Conservation (phyloP, 2,329 filamentous ascomycete species). For the Neophaeococcomyces mojaviensis region DNA sequence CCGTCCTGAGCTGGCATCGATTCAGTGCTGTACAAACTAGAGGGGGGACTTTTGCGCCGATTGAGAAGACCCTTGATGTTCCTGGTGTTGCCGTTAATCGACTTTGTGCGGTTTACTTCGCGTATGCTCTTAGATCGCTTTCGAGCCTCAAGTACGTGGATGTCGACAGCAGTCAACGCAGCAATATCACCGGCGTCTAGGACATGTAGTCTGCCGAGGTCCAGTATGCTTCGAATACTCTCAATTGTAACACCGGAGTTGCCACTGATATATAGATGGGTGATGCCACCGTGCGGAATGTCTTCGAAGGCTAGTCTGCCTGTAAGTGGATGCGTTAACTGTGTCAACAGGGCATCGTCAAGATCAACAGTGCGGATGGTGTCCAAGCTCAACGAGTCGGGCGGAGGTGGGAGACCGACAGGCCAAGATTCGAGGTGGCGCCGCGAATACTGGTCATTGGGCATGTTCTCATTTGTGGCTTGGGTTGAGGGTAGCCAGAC, state of each 20-base stretch:
- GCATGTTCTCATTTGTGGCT: conserved; percentile 19
- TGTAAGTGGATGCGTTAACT: conserved; percentile 43
- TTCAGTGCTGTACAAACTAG: conserved; percentile 4
- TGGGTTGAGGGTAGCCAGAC: conserved; percentile 31
- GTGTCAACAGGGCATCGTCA: conserved; percentile 45
- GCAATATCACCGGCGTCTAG: conserved; percentile 48
- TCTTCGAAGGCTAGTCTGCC: conserved; percentile 50
- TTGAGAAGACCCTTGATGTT: conserved; percentile 11
- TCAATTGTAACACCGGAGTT: conserved; percentile 48
- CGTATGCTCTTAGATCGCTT: conserved; percentile 10
- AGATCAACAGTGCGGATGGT: conserved; percentile 40
- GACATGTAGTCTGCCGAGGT: conserved; percentile 46
- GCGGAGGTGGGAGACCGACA: conserved; percentile 27
- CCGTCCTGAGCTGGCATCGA: not conserved
- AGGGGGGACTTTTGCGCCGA: conserved; percentile 1
- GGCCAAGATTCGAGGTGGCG: conserved; percentile 24
- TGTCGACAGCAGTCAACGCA: conserved; percentile 15
- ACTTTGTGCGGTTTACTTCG: conserved; percentile 14
- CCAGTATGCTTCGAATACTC: conserved; percentile 46
- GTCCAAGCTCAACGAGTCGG: conserved; percentile 32
- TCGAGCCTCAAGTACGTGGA: conserved; percentile 1
- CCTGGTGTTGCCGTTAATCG: conserved; percentile 14
- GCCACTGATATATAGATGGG: conserved; percentile 52
- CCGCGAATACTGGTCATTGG: conserved; percentile 20
- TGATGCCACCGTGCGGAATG: conserved; percentile 47